These are phyloP conservation scores for Mycena rosella DNA, from an alignment of 768 basidiomycete genomes.

Conservation along the genomic window DNA sequence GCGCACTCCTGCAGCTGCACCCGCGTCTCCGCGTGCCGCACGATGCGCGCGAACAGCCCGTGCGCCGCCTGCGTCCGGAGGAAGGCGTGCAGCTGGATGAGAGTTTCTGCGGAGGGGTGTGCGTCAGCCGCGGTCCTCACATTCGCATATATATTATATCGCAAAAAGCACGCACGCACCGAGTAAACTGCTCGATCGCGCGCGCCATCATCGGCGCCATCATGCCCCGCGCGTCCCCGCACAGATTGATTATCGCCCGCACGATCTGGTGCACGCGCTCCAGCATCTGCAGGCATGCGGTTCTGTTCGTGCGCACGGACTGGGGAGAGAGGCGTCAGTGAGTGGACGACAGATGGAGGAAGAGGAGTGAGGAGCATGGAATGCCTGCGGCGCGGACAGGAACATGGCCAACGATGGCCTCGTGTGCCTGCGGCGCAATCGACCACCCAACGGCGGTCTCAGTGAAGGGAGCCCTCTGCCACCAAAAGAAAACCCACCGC, in stretches of 20 bases:
- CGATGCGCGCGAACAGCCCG: conserved; percentile 21
- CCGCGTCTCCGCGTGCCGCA: conserved; percentile 20
- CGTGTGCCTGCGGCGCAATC: no score
- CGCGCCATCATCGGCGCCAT: conserved; percentile 12
- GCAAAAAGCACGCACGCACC: neutral
- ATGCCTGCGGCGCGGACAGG: no score
- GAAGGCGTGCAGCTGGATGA: conserved; percentile 12
- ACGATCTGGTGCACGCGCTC: conserved; percentile 38
- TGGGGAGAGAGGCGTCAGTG: neutral
- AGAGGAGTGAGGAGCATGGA: no score
- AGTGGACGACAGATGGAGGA: no score
- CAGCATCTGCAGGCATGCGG: conserved; percentile 25
- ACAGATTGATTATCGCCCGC: conserved; percentile 32
- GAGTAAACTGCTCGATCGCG: conserved; percentile 17
- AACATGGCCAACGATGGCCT: no score
- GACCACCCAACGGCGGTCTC: no score
- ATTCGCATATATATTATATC: neutral
- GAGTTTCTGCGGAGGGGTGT: conserved; percentile 8
- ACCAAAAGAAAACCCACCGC: neutral
- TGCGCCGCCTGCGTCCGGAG: conserved; percentile 12
- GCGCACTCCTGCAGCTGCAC: conserved; percentile 5
- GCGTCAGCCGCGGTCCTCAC: neutral
- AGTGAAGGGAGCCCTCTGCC: neutral
- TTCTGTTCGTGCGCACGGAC: conserved; percentile 26
- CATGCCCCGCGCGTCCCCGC: conserved; percentile 12